Conservation (phyloP, 495 filamentous ascomycete genomes). For the Penicillium canariense region DNA sequence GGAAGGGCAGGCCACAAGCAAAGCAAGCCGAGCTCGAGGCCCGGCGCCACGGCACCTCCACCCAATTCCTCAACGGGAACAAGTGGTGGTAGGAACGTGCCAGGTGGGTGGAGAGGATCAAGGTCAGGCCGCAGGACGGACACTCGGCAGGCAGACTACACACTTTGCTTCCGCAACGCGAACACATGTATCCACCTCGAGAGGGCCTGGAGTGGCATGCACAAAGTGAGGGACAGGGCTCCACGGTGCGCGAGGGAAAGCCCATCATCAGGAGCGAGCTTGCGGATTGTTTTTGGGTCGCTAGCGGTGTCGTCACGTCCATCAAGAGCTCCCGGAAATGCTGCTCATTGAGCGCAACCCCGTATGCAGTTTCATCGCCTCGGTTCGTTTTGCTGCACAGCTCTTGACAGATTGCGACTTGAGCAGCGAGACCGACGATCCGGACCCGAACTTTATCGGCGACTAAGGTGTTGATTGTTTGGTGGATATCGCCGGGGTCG, state of each 20-base stretch:
- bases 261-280: slow-evolving; percentile 95
- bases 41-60: slow-evolving; percentile 79
- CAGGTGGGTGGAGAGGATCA: slow-evolving; percentile 93
- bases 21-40: slow-evolving; percentile 53
- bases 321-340: slow-evolving; percentile 89
- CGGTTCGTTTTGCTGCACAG: slow-evolving; percentile 83
- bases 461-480: slow-evolving; percentile 75
- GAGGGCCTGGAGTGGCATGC: slow-evolving; percentile 86
- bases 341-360: slow-evolving; percentile 81
- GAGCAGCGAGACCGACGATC: slow-evolving; percentile 85
- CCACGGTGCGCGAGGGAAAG: slow-evolving; percentile 89
- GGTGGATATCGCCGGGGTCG: slow-evolving; percentile 93
- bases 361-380: slow-evolving; percentile 72
- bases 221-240: slow-evolving; percentile 71
- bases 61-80: slow-evolving; percentile 88
- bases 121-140: slow-evolving; percentile 85
- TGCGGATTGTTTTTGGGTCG: slow-evolving; percentile 64
- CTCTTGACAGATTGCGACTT: slow-evolving; percentile 88
- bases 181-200: slow-evolving; percentile 88
- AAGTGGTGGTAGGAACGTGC: slow-evolving; percentile 94
- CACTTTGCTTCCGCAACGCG: slow-evolving; percentile 83
- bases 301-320: slow-evolving; percentile 83
- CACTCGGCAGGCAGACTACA: slow-evolving; percentile 91
- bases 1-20: slow-evolving; percentile 54
- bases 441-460: slow-evolving; percentile 79